phyloP scores from a whole-genome alignment of 2,329 filamentous ascomycete genomes.

The Penicillium sp. region DNA sequence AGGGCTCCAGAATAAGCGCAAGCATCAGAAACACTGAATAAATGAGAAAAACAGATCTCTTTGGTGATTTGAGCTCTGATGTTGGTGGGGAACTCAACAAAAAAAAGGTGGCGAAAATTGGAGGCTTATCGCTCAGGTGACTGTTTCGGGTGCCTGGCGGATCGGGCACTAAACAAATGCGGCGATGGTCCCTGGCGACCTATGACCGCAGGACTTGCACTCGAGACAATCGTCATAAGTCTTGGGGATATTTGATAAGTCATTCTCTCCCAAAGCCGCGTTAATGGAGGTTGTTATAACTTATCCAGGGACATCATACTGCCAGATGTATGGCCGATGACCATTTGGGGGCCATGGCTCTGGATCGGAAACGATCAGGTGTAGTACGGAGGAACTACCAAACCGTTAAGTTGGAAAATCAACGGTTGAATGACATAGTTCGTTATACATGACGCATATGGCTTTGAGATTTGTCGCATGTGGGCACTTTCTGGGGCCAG shows the following conservation, averaged over 20 bases:
- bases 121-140: conserved; percentile 26
- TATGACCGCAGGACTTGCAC: neutral
- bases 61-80: neutral
- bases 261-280: neutral
- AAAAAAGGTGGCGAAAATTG: conserved; percentile 21
- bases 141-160: conserved; percentile 15
- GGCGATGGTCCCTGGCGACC: neutral
- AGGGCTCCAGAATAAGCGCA: neutral
- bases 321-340: neutral
- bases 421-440: neutral
- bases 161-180: conserved; percentile 16
- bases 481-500: neutral
- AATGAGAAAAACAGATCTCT: neutral
- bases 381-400: neutral
- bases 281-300: neutral
- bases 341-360: neutral
- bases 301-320: neutral
- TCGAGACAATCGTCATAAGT: neutral
- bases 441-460: neutral
- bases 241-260: neutral
- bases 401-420: neutral
- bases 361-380: neutral
- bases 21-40: neutral
- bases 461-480: conserved; percentile 1
- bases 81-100: neutral